These are phyloP conservation scores for Daldinia decipiens DNA, from an alignment of 495 filamentous ascomycete species.

Conservation along the genomic window DNA sequence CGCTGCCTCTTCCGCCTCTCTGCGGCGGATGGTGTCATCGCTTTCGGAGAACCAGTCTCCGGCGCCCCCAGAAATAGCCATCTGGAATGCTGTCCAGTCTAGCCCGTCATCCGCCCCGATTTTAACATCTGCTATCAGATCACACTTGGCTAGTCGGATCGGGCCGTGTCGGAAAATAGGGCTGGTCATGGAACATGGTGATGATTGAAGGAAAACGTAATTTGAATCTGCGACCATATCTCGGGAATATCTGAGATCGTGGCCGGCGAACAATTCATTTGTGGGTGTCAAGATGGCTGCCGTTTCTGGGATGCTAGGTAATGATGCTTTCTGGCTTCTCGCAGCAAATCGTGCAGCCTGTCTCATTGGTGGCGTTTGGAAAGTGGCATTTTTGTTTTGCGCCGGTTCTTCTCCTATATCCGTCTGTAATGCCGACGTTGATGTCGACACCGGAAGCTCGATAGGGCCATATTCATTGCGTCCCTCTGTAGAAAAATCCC, in stretches of 20 bases:
- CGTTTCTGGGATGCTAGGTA: constrained; percentile 60
- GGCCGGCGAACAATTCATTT: constrained; percentile 34
- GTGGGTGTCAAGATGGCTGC: constrained; percentile 21
- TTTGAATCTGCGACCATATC: constrained; percentile 48
- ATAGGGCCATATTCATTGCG: constrained; percentile 17
- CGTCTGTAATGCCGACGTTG: constrained; percentile 3
- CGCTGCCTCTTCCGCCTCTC: constrained; percentile 53
- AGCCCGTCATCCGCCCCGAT: constrained; percentile 57
- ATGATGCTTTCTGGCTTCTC: constrained; percentile 39
- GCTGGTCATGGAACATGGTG: constrained; percentile 53
- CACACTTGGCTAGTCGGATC: constrained; percentile 57
- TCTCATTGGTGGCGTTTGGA: constrained; percentile 47
- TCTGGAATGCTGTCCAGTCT: constrained; percentile 68
- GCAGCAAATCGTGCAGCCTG: constrained; percentile 37
- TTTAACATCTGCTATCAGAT: constrained; percentile 50
- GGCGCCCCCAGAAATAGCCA: constrained; percentile 62
- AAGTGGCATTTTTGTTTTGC: constrained; percentile 33
- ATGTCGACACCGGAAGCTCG: constrained; percentile 14
- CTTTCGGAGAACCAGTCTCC: constrained; percentile 57
- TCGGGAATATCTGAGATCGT: constrained; percentile 29
- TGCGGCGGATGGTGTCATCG: constrained; percentile 53
- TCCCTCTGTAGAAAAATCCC: constrained; percentile 29
- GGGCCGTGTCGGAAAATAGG: constrained; percentile 60
- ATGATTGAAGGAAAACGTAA: constrained; percentile 54
- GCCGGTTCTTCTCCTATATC: constrained; percentile 38